Percentiles rank a stretch among this genome's conserved stretches.
Evolutionary conservation across 495 filamentous ascomycete genomes (phyloP).

Genomic region (Talaromyces borbonicus): DNA sequence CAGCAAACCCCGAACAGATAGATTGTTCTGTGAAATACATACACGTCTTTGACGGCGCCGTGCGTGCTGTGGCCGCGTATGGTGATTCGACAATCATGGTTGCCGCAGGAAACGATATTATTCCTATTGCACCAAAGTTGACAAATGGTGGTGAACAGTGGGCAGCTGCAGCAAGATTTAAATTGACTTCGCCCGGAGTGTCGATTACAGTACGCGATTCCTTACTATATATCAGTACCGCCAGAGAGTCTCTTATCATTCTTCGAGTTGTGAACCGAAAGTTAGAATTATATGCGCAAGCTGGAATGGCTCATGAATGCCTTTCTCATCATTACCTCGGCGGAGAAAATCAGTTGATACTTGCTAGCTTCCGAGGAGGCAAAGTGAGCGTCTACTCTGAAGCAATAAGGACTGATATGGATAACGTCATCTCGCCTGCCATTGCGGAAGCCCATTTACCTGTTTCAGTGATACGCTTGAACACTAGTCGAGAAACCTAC

Average conservation of each 20-base stretch:
- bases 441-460: conserved; percentile 25
- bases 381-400: conserved; percentile 23
- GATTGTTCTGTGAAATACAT: conserved; percentile 29
- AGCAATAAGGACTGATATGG: conserved; percentile 12
- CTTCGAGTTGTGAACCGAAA: conserved; percentile 24
- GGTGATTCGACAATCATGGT: conserved; percentile 29
- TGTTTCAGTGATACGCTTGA: conserved; percentile 24
- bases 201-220: conserved; percentile 30
- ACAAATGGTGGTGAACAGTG: conserved; percentile 20
- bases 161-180: conserved; percentile 18
- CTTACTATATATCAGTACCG: conserved; percentile 35
- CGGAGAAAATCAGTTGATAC: conserved; percentile 18
- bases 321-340: conserved; percentile 29
- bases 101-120: conserved; percentile 25
- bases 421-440: conserved; percentile 17
- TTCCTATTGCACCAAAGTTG: conserved; percentile 26
- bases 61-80: conserved; percentile 36
- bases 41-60: conserved; percentile 24
- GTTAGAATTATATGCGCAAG: conserved; percentile 23
- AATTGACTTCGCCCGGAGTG: conserved; percentile 31
- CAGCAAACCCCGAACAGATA: conserved; percentile 18
- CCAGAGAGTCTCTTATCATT: conserved; percentile 30
- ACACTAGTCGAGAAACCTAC: conserved; percentile 10
- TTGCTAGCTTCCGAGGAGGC: conserved; percentile 27
- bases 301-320: conserved; percentile 26